Evolutionary conservation across 805 yeast species (phyloP), one percentile per base, ranked within the genome.

Genomic region (Lipomyces yamadae): DNA sequence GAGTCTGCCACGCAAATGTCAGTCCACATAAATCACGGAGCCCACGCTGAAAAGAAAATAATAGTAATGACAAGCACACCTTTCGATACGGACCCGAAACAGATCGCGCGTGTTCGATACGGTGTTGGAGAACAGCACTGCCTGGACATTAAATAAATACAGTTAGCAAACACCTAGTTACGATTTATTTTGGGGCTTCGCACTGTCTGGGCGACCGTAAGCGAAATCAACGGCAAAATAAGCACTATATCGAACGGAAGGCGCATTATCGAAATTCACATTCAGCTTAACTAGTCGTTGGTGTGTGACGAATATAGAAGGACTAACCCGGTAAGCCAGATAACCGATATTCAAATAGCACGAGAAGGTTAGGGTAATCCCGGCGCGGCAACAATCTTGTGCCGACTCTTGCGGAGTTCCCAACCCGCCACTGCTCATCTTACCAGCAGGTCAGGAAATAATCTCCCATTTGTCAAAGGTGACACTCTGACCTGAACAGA

Each of bases 101-200:
- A 18, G 54, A 13, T 42, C 45, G 13, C 60, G 54, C 15, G 34
- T 11, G 10, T 24, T 54, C 18, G 52, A 56, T 13, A n/a, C 37
- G n/a, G 45, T 11, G 60, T 58, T 34, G 34, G 60, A 37, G 24
- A 58, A 11, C 4, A 24, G 35, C 10, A 58, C 53, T 4, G 13
- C 32, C 60, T 56, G 52, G 11, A 24, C 24, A 1, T 24, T 42
- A 6, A 42, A 42, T 15, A 24, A 42, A 42, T 15, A 42, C 4
- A 18, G 24, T n/a, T 6, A 42, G 48, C 6, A 1, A 42, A 42
- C 7, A 42, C n/a, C 48, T 11, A 37, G n/a, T 18, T 7, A 42
- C 33, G 34, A 32, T 53, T n/a, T 7, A 2, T 13, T 5, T 53
- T n/a, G 8, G 30, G 29, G 33, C 45, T 24, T 11, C 39, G n/a